phyloP scores from a whole-genome alignment of 2,329 filamentous ascomycete genomes.

The Colletotrichum eleusines region DNA sequence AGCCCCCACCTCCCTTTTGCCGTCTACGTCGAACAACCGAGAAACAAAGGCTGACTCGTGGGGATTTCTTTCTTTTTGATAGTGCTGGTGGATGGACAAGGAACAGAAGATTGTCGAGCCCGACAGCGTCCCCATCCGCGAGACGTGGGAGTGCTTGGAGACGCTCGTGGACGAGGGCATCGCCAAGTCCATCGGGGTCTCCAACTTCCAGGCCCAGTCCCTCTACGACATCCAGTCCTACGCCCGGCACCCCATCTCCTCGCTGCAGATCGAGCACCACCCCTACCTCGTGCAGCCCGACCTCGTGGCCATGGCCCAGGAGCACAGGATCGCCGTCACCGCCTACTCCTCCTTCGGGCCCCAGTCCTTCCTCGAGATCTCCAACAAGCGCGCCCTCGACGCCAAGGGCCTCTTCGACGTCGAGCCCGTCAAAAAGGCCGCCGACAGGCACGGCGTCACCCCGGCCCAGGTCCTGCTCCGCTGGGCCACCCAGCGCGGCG shows the following conservation, averaged over 20 bases:
- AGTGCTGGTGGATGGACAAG: conserved; percentile 56
- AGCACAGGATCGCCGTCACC: conserved; percentile 69
- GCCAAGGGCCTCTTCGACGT: conserved; percentile 49
- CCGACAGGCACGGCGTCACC: conserved; percentile 67
- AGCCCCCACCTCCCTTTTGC: conserved; percentile 14
- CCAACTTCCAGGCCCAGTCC: conserved; percentile 69
- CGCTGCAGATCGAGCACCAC: conserved; percentile 77
- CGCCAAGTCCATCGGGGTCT: conserved; percentile 69
- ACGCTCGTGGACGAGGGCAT: conserved; percentile 61
- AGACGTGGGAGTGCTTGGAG: conserved; percentile 75
- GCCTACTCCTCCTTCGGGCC: conserved; percentile 77
- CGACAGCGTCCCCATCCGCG: conserved; percentile 56
- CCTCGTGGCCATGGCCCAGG: conserved; percentile 68
- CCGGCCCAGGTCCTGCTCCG: conserved; percentile 75
- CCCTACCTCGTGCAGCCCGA: conserved; percentile 73
- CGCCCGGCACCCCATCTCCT: conserved; percentile 63
- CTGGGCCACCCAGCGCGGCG: conserved; percentile 74
- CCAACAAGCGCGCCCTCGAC: conserved; percentile 46
- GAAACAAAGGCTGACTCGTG: neutral
- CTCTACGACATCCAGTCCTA: conserved; percentile 73
- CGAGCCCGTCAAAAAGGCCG: conserved; percentile 60
- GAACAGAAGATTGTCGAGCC: conserved; percentile 54
- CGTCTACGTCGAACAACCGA: neutral
- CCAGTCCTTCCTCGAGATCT: conserved; percentile 55
- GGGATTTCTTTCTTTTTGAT: too few relatives aligned